phyloP scores from a whole-genome alignment of 2,329 filamentous ascomycete genomes.

The Apiospora rasikravindrae region DNA sequence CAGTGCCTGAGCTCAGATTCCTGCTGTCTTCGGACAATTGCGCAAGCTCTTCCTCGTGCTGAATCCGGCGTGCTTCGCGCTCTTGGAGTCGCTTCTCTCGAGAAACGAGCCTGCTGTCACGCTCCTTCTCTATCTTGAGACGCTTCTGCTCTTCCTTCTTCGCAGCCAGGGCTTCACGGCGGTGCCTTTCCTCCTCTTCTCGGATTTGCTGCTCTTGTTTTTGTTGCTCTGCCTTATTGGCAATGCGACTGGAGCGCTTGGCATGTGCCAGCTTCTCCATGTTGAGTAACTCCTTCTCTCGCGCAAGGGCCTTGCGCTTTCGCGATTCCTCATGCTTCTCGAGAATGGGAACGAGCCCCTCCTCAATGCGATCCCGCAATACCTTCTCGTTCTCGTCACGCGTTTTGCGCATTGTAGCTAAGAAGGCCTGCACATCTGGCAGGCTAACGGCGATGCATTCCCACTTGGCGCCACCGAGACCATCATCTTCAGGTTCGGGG shows the following conservation, averaged over 20 bases:
- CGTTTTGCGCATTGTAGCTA: constrained; percentile 74
- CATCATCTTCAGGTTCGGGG: constrained; percentile 56
- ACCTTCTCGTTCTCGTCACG: constrained; percentile 86
- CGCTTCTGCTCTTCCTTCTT: constrained; percentile 69
- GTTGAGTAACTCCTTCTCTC: constrained; percentile 80
- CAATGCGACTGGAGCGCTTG: constrained; percentile 90
- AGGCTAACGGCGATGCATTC: constrained; percentile 87
- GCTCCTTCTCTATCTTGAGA: constrained; percentile 68
- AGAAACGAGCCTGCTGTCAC: constrained; percentile 80
- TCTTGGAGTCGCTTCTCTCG: constrained; percentile 86
- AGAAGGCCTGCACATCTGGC: constrained; percentile 74
- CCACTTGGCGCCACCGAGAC: constrained; percentile 81
- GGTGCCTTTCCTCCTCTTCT: constrained; percentile 71
- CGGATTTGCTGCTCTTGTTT: constrained; percentile 72
- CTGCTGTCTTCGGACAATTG: constrained; percentile 79
- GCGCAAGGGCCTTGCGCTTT: constrained; percentile 70
- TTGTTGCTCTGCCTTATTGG: constrained; percentile 79
- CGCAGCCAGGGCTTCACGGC: constrained; percentile 67
- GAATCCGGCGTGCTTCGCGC: constrained; percentile 80
- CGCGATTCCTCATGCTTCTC: constrained; percentile 78
- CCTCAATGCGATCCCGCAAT: constrained; percentile 72
- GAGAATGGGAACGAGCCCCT: constrained; percentile 83
- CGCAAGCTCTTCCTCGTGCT: constrained; percentile 83
- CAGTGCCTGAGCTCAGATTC: constrained; percentile 53
- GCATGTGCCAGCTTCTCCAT: constrained; percentile 89